Base-by-base conservation (phyloP, 176 grass and related monocot genomes). In the Metroxylon sagu region DNA sequence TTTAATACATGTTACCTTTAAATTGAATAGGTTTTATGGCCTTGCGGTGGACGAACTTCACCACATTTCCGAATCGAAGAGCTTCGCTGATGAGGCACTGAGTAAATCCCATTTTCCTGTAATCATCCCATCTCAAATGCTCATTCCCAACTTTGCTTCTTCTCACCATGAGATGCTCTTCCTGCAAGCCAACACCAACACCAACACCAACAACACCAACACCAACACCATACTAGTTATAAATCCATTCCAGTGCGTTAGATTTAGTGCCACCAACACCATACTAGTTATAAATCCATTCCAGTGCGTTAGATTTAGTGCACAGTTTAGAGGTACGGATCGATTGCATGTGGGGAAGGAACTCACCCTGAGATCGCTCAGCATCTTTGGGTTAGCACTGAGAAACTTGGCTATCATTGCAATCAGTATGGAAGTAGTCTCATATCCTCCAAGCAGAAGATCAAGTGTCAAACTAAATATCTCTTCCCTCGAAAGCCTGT, bases 401-500 rank as follows among this genome's bases (percentile, higher is more conserved):
- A 66, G 15, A 66, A 66, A 66, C n/a, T 53, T 66, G 5, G 29
- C 64, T 10, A 66, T 53, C 15, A 57, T 50, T 0, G 67, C 35
- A 39, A 49, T 59, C 29, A 70, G 67, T 29, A 70, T 70, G 3
- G 54, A 19, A 2, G 67, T 70, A 29, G 53, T 70, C 35, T 70
- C 54, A 31, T 70, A 70, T 49, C 67, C 67, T 16, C 67, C 67
- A 19, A 70, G 54, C 4, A 70, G 6, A 16, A 70, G 53, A 59
- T 70, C 67, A 14, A 70, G 54, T 12, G 58, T 19, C 26, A 70
- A 26, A 21, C 54, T 58, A 16, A 58, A 18, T 16, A 70, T 57
- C 67, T 58, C 67, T 25, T 39, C 19, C 54, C 50, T 30, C 12
- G 67, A 12, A 25, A 70, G 14, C 18, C 30, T 30, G 17, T 49